Conservation (phyloP, 176 grass and related monocot species). For the Oryza meyeriana region DNA sequence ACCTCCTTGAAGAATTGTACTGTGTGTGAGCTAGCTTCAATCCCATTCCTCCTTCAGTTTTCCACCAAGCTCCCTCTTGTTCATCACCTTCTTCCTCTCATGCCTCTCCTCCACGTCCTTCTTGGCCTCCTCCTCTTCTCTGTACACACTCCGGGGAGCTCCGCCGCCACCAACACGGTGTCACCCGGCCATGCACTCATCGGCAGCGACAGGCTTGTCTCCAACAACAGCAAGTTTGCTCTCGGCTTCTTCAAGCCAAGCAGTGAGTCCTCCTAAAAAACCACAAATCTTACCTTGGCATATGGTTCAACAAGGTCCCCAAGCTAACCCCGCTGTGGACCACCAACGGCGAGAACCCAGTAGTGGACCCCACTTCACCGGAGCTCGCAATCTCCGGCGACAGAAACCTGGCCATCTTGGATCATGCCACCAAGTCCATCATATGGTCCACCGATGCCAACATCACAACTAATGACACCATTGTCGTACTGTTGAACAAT, state of each 20-base stretch:
- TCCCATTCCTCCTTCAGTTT: neutral
- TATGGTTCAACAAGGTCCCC: slow-evolving; percentile 46
- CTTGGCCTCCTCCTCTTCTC: neutral
- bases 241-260: slow-evolving; percentile 54
- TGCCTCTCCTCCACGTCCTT: neutral
- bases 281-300: slow-evolving; percentile 40
- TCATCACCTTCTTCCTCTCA: neutral
- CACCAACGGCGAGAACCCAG: slow-evolving; percentile 40
- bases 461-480: neutral
- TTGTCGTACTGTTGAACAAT: slow-evolving; percentile 18
- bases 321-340: slow-evolving; percentile 46
- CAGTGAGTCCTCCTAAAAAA: neutral
- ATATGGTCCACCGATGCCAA: slow-evolving; percentile 46
- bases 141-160: neutral
- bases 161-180: neutral
- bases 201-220: slow-evolving; percentile 36
- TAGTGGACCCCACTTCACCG: neutral
- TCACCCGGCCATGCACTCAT: neutral
- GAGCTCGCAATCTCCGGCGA: slow-evolving; percentile 38
- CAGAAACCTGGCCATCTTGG: slow-evolving; percentile 47
- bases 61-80: neutral
- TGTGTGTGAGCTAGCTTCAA: neutral
- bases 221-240: slow-evolving; percentile 42
- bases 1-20: neutral
- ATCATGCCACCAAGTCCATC: neutral